Conservation (phyloP, 2,329 filamentous ascomycete genomes). For the Alternaria tenuissima region DNA sequence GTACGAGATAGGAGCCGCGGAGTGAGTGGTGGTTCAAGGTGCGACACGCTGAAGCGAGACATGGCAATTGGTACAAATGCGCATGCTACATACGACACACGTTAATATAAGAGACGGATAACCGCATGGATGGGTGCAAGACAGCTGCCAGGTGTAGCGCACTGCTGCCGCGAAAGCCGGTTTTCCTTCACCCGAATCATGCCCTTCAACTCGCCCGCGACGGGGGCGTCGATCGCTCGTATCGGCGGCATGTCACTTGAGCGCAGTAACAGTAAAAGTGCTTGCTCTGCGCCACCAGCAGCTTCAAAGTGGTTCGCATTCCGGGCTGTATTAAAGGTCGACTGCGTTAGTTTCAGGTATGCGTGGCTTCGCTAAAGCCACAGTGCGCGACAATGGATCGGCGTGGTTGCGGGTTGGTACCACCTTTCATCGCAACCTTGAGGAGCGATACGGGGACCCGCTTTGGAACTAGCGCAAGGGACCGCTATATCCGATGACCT, state of each 20-base stretch:
- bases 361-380: not conserved
- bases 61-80: conserved; percentile 5
- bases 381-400: not conserved
- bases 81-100: not conserved
- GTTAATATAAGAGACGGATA: conserved; percentile 20
- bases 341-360: not conserved
- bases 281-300: not conserved
- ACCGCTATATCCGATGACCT: conserved; percentile 16
- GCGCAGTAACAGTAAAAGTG: not conserved
- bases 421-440: conserved; percentile 4
- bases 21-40: not conserved
- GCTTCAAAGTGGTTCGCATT: not conserved
- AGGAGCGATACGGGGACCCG: not conserved
- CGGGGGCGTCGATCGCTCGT: conserved; percentile 12
- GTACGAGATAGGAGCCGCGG: conserved; percentile 5
- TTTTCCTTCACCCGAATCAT: conserved; percentile 13
- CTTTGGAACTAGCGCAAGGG: conserved; percentile 6
- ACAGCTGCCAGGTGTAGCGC: conserved; percentile 5
- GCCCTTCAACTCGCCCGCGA: not conserved
- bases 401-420: not conserved
- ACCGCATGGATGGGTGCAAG: conserved; percentile 14
- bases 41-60: conserved; percentile 4
- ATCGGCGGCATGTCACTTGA: conserved; percentile 2
- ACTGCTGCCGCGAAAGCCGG: conserved; percentile 15
- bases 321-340: not conserved